Evolutionary conservation across 495 filamentous ascomycete genomes (phyloP).

Genomic region (Daldinia concentrica): DNA sequence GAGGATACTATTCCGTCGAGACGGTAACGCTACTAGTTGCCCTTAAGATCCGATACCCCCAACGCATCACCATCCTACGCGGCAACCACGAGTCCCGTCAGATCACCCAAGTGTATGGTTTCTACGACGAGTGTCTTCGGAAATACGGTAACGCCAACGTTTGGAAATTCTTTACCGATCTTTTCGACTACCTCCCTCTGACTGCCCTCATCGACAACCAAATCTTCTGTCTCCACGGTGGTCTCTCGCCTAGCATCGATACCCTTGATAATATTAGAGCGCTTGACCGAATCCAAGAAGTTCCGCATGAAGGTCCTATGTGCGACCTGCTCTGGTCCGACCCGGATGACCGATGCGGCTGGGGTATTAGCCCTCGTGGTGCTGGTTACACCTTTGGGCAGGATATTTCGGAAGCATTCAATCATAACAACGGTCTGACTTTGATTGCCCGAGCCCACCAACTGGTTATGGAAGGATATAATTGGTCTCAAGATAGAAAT

Average conservation of each 20-base stretch:
- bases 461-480: constrained; percentile 98
- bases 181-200: constrained; percentile 98
- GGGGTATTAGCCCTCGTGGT: constrained; percentile 96
- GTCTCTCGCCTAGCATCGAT: constrained; percentile 94
- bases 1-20: constrained; percentile 97
- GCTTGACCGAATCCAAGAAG: constrained; percentile 96
- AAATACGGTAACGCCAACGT: constrained; percentile 99
- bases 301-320: constrained; percentile 98
- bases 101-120: constrained; percentile 97
- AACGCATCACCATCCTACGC: constrained; percentile 95
- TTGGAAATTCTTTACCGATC: constrained; percentile 99
- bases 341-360: constrained; percentile 97
- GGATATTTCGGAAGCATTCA: constrained; percentile 99
- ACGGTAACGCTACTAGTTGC: constrained; percentile 93
- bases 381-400: constrained; percentile 99
- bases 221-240: constrained; percentile 99
- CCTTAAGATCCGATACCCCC: constrained; percentile 94
- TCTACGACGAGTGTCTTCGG: constrained; percentile 96
- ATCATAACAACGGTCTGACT: constrained; percentile 98
- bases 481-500: constrained; percentile 96
- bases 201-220: constrained; percentile 99
- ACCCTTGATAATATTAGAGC: constrained; percentile 98
- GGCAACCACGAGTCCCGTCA: constrained; percentile 98
- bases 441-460: constrained; percentile 94
- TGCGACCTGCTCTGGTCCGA: constrained; percentile 98